Evolutionary conservation across 495 filamentous ascomycete genomes (phyloP).

Genomic region (Hypomontagnella monticulosa): DNA sequence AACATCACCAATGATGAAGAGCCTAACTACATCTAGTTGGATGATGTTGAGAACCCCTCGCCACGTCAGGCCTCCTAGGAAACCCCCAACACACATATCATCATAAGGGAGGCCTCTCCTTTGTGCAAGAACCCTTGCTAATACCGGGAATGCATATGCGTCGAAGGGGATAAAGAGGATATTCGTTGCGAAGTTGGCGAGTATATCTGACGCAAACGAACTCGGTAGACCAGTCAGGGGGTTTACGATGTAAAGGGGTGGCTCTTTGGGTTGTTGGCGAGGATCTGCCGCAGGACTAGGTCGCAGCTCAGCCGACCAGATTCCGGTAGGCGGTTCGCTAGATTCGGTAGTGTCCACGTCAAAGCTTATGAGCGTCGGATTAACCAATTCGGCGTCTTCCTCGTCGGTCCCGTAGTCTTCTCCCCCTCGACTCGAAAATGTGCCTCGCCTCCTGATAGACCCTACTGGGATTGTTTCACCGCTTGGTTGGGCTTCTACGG

Average conservation of each 20-base stretch:
- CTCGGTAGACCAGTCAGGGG: slow-evolving; percentile 50
- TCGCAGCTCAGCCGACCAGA: slow-evolving; percentile 66
- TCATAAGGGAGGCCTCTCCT: slow-evolving; percentile 40
- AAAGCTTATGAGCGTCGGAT: slow-evolving; percentile 64
- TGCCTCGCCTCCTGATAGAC: slow-evolving; percentile 46
- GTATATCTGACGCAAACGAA: slow-evolving; percentile 48
- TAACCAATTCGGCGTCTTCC: slow-evolving; percentile 59
- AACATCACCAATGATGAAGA: slow-evolving; percentile 44
- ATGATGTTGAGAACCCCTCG: slow-evolving; percentile 47
- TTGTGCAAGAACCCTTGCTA: slow-evolving; percentile 43
- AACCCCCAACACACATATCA: slow-evolving; percentile 32
- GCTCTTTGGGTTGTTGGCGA: slow-evolving; percentile 34
- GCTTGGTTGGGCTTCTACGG: slow-evolving; percentile 39
- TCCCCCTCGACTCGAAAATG: slow-evolving; percentile 44
- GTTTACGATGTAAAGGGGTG: slow-evolving; percentile 51
- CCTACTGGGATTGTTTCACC: slow-evolving; percentile 43
- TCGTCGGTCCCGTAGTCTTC: slow-evolving; percentile 59
- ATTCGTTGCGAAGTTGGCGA: slow-evolving; percentile 46
- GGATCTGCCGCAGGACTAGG: slow-evolving; percentile 50
- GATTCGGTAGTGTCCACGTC: slow-evolving; percentile 63
- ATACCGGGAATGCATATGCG: slow-evolving; percentile 33
- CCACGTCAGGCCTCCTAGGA: slow-evolving; percentile 31
- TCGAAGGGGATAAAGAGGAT: slow-evolving; percentile 49
- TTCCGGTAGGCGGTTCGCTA: slow-evolving; percentile 51
- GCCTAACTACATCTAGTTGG: slow-evolving; percentile 46